These are phyloP conservation scores for Apophysomyces elegans DNA, from an alignment of 371 early-diverging fungal genomes.

Conservation along the genomic window DNA sequence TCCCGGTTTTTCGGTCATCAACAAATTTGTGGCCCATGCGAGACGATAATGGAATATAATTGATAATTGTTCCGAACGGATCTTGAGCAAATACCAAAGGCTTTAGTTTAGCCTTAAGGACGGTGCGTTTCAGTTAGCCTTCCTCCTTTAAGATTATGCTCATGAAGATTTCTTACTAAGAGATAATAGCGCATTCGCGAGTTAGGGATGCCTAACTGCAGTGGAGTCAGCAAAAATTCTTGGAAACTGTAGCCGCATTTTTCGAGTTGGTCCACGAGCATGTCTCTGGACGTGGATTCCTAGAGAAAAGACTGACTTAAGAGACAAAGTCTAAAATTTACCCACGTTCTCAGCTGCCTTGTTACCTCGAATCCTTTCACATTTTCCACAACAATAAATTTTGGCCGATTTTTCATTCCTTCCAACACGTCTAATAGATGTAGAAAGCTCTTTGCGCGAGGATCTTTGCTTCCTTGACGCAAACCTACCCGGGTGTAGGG, in stretches of 20 bases:
- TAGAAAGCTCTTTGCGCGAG: slow-evolving; percentile 76
- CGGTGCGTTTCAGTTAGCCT: neutral
- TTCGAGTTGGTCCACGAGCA: slow-evolving; percentile 54
- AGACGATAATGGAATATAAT: slow-evolving; percentile 52
- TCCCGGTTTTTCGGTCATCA: slow-evolving; percentile 24
- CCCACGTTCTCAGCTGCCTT: neutral
- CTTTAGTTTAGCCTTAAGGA: slow-evolving; percentile 38
- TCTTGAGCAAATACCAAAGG: slow-evolving; percentile 46
- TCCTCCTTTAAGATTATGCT: neutral
- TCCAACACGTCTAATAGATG: slow-evolving; percentile 68
- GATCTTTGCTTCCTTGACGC: slow-evolving; percentile 76
- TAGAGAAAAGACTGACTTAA: slow-evolving; percentile 12
- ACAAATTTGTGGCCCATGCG: slow-evolving; percentile 36
- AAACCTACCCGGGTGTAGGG: slow-evolving; percentile 82
- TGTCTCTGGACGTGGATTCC: slow-evolving; percentile 65
- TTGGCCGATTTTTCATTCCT: slow-evolving; percentile 63
- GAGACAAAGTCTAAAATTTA: neutral
- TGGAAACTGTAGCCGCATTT: slow-evolving; percentile 56
- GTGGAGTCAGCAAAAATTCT: slow-evolving; percentile 73
- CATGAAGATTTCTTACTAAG: slow-evolving; percentile 36
- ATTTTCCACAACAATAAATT: slow-evolving; percentile 80
- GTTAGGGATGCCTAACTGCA: slow-evolving; percentile 71
- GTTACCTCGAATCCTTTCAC: slow-evolving; percentile 82
- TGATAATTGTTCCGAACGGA: slow-evolving; percentile 51
- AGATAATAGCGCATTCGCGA: slow-evolving; percentile 74